These are phyloP conservation scores for Porodaedalea pini DNA, from an alignment of 1,284 basidiomycete genomes.

Conservation along the genomic window DNA sequence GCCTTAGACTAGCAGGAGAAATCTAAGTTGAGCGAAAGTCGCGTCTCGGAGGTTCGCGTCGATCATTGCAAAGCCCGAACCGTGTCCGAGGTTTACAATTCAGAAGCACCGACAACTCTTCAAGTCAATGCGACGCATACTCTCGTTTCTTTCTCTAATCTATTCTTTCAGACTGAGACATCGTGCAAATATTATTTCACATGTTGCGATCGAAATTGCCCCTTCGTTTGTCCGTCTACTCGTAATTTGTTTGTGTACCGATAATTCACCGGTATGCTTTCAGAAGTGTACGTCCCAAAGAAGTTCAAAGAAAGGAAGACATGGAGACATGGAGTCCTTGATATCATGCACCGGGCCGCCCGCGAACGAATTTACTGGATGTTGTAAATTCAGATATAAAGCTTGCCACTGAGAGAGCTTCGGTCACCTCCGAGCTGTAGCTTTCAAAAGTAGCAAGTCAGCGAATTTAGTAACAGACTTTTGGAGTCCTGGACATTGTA, in stretches of 20 bases:
- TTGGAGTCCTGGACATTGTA: too few relatives aligned
- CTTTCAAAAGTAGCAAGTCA: too few relatives aligned
- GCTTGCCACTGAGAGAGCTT: too few relatives aligned
- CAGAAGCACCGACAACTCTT: slow-evolving; percentile 8
- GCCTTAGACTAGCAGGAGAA: background rate
- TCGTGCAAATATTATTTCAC: background rate
- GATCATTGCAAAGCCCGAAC: slow-evolving; percentile 4
- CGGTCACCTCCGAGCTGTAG: too few relatives aligned
- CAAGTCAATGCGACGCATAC: background rate
- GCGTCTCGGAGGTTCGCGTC: background rate
- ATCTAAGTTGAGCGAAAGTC: background rate
- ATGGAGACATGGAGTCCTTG: background rate
- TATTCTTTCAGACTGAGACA: background rate
- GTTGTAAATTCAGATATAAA: background rate
- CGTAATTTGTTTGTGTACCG: background rate
- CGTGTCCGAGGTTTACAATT: slow-evolving; percentile 1
- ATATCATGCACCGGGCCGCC: background rate
- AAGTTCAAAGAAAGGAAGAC: background rate
- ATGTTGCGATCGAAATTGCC: background rate
- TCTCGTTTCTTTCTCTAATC: background rate
- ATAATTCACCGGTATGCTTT: slow-evolving; percentile 2
- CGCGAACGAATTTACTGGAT: background rate
- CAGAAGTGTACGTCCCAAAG: background rate
- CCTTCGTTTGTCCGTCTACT: slow-evolving; percentile 10
- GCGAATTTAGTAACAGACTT: too few relatives aligned